These are phyloP conservation scores for Metschnikowia amazonensis DNA, from an alignment of 805 yeast genomes.

Conservation along the genomic window DNA sequence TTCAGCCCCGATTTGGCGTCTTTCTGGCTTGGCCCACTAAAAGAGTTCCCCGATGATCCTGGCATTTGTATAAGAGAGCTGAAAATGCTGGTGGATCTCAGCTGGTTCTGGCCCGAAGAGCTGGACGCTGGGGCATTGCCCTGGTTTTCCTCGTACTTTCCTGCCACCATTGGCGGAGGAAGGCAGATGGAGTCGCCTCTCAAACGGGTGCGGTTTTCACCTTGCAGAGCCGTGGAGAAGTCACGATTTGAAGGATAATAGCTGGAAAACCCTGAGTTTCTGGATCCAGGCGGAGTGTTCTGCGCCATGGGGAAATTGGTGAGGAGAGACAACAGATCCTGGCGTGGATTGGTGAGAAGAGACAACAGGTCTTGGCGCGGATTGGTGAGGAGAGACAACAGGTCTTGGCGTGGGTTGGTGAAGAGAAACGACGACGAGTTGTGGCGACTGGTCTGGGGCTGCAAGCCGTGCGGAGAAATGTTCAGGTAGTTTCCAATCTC, in stretches of 20 bases:
- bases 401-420: conserved; percentile 29
- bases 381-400: conserved; percentile 25
- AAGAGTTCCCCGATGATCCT: conserved; percentile 30
- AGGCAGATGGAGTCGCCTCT: conserved; percentile 38
- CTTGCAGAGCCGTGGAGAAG: conserved; percentile 10
- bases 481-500: conserved; percentile 11
- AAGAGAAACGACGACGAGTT: conserved; percentile 21
- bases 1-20: conserved; percentile 9
- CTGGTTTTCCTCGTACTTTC: conserved; percentile 8
- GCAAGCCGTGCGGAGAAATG: conserved; percentile 8
- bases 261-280: conserved; percentile 14
- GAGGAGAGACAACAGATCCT: conserved; percentile 28
- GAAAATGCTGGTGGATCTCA: conserved; percentile 37
- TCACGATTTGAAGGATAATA: conserved; percentile 20
- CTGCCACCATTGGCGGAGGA: conserved; percentile 31
- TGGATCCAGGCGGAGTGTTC: conserved; percentile 2
- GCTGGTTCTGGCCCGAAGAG: conserved; percentile 11
- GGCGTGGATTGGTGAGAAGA: conserved; percentile 26
- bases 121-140: conserved; percentile 1
- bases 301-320: conserved; percentile 20
- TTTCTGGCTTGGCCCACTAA: conserved; percentile 23
- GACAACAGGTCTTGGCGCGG: conserved; percentile 32
- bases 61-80: conserved; percentile 40
- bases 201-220: conserved; percentile 20
- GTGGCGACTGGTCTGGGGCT: conserved; percentile 11